Evolutionary conservation across 257 asterid genomes (phyloP).

Genomic region (Linaria vulgaris): DNA sequence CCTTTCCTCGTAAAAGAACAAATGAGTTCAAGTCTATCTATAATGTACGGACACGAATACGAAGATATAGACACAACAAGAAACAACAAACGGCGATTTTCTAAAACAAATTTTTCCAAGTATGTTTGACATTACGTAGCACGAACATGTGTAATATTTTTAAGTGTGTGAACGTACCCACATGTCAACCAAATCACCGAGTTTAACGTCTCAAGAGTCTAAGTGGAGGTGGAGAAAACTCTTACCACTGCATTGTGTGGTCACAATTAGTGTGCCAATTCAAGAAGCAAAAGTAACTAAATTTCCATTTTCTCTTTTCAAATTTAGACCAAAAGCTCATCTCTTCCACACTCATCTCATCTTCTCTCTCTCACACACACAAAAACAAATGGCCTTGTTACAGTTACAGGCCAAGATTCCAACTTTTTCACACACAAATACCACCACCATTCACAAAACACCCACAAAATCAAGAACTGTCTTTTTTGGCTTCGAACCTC

Average conservation of each 20-base stretch:
- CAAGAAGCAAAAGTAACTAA: conserved; percentile 16
- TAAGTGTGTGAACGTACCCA: too few relatives aligned
- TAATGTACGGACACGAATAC: too few relatives aligned
- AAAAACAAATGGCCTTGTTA: conserved; percentile 31
- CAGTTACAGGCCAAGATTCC: conserved; percentile 25
- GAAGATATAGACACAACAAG: too few relatives aligned
- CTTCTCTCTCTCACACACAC: conserved; percentile 14
- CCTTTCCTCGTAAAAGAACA: too few relatives aligned
- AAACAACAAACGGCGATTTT: too few relatives aligned
- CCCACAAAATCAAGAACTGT: conserved; percentile 25
- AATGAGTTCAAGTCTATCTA: too few relatives aligned
- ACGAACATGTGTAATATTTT: too few relatives aligned
- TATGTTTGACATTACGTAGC: too few relatives aligned
- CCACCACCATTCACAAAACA: conserved; percentile 15
- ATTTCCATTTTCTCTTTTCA: conserved; percentile 10
- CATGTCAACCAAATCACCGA: too few relatives aligned
- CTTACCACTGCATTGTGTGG: conserved; percentile 24
- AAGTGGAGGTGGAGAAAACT: too few relatives aligned
- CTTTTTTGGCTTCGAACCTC: conserved; percentile 12
- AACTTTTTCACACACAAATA: conserved; percentile 24
- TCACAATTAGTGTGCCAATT: conserved; percentile 16
- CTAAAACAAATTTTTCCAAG: too few relatives aligned
- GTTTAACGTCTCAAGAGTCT: too few relatives aligned
- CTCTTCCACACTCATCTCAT: conserved; percentile 1
- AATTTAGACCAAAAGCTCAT: background rate